Base-by-base conservation (phyloP, 306 rosid genomes). In the Trifolium pratense region DNA sequence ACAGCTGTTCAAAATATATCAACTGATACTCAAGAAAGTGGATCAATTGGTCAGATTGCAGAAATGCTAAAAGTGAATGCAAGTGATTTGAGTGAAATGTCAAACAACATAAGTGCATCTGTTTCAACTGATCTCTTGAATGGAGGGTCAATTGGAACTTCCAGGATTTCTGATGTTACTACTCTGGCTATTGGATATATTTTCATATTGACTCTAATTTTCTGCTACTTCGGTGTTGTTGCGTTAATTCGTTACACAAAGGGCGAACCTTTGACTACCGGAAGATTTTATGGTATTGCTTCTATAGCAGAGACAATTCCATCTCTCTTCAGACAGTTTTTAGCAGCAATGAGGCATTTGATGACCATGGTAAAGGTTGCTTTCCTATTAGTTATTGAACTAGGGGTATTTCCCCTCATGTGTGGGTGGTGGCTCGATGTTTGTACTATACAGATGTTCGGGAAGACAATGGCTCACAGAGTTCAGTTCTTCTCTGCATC, bases 351-450 rank as follows among this genome's bases (percentile, higher is more conserved):
- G 97, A 95, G 86, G 89, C 99, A 95, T 87, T 80, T 95, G 90
- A 91, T 91, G 97, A 95, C 97, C 17, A 95, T 95, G 99, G 90
- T 95, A 66, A 95, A 95, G 86, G 99, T 95, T 81, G 97, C 99
- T 80, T 95, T 95, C 84, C 97, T 95, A 67, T 85, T 95, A 42
- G 97, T 95, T 79, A 90, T 95, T 83, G 99, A 95, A 79, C 90
- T 95, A n/a, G 99, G 97, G 68, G 97, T 95, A 75, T 95, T 95
- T 78, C 99, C 99, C 37, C 82, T 95, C 82, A 95, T 91, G 97
- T 95, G 99, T 86, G 99, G 99, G 70, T 95, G 99, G 99, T 95
- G 99, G 99, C 89, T 95, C 4, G 99, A 95, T 77, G 92, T 95
- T 46, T 95, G 99, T 56, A 95, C 99, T 17, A 89, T 95, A 76